Conservation (phyloP, 495 filamentous ascomycete genomes). For the Penicillium lagena region DNA sequence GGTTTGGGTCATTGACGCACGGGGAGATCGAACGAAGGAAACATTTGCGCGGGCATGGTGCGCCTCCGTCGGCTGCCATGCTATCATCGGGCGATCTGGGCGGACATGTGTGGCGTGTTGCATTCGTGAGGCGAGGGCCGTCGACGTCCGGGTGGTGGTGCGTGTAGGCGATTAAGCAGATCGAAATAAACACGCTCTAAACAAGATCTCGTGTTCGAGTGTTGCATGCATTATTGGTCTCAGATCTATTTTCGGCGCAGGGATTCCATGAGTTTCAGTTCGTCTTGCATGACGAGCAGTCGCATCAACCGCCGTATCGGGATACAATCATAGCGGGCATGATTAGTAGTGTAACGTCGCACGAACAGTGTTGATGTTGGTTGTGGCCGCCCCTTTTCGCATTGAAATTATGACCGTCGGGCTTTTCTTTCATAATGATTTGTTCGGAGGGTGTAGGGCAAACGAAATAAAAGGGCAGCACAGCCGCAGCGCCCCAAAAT, state of each 20-base stretch:
- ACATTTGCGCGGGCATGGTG: constrained; percentile 64
- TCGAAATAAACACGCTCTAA: neutral
- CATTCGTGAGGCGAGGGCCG: constrained; percentile 61
- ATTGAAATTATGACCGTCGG: neutral
- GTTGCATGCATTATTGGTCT: no score
- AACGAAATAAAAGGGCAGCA: neutral
- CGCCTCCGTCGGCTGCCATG: constrained; percentile 61
- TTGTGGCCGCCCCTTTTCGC: no score
- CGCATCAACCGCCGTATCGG: no score
- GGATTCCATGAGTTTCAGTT: no score
- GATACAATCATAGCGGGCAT: no score
- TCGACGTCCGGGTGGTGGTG: constrained; percentile 60
- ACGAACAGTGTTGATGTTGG: no score
- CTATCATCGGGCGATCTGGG: constrained; percentile 57
- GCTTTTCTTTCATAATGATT: neutral
- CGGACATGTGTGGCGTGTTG: constrained; percentile 62
- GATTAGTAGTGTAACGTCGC: no score
- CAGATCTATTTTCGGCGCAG: no score
- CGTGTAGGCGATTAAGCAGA: constrained; percentile 38
- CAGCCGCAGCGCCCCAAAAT: neutral
- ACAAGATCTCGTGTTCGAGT: no score
- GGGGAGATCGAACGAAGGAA: constrained; percentile 52
- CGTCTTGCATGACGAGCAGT: no score
- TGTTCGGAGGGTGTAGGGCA: neutral
- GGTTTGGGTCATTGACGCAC: constrained; percentile 41